Evolutionary conservation across 106 monocot species (phyloP), one percentile per base, ranked within the genome.

Genomic region (Ottelia alismoides): DNA sequence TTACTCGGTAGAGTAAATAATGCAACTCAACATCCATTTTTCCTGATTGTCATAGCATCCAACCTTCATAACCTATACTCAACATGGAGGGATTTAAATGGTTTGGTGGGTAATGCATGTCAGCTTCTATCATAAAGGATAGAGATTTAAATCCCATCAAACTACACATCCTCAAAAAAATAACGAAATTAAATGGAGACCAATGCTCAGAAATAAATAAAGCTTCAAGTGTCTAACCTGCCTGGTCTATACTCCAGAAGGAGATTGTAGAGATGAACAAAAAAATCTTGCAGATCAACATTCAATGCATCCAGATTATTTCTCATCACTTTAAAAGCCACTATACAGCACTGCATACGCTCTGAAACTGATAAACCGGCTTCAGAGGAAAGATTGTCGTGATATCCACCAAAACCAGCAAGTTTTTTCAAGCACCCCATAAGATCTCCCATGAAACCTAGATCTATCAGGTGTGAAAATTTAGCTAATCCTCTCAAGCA

Each of bases 301-400:
- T 90, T 98, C 70, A 98, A 51, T 0, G 98, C 90, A 65, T 90
- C 98, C 28, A 98, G 77, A 73, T 98, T 98, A 58, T 70, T 98
- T 66, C 77, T 90, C 98, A 90, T 82, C 32, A 98, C 74, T 65
- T 71, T 79, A 56, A 98, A 90, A 21, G 90, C 98, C 22, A 98
- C 90, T 43, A 82, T 73, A 71, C 96, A 98, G 64, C 96, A 98
- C 45, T 80, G 98, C 12, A 98, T 71, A n/a, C 85, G 71, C 70
- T 98, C 90, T 43, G 98, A 77, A 67, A 90, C 82, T 19, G 74
- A 70, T 52, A 98, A 62, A 32, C 20, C 51, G 51, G 55, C 73
- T 55, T 69, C 53, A 43, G 24, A 20, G 26, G 64, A 62, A 64
- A 9, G 16, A 52, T 45, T 65, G 64, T 61, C 46, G 27, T 49